These are phyloP conservation scores for Chrysoporthe cubensis DNA, from an alignment of 2,329 filamentous ascomycete genomes.

Conservation along the genomic window DNA sequence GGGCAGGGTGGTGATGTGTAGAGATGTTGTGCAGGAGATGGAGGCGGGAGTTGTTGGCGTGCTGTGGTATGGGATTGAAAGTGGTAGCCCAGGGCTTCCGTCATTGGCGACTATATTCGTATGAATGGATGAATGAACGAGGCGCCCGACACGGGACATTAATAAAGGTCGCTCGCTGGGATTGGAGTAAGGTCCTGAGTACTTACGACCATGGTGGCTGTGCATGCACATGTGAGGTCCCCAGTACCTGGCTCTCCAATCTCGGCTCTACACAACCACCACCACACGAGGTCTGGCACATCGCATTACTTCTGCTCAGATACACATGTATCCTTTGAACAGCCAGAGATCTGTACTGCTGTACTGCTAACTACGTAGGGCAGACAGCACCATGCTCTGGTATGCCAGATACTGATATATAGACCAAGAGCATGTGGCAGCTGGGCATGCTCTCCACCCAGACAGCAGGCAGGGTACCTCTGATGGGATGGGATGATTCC, in stretches of 20 bases:
- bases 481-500: too few species aligned
- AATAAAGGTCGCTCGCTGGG: neutral
- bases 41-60: neutral
- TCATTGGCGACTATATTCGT: constrained; percentile 2
- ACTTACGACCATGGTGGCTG: neutral
- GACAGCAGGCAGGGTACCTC: too few species aligned
- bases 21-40: neutral
- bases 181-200: neutral
- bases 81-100: neutral
- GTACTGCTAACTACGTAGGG: too few species aligned
- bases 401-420: too few species aligned
- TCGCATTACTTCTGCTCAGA: neutral
- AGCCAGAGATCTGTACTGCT: too few species aligned
- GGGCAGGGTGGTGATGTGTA: neutral
- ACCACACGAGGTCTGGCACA: neutral
- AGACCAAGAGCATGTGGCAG: too few species aligned
- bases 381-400: too few species aligned
- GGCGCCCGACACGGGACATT: neutral
- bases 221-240: neutral
- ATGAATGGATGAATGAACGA: neutral
- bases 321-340: too few species aligned
- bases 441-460: too few species aligned
- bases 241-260: neutral
- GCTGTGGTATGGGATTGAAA: neutral
- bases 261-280: neutral